Conservation (phyloP, 2,329 filamentous ascomycete species). For the Aspergillus sp. region DNA sequence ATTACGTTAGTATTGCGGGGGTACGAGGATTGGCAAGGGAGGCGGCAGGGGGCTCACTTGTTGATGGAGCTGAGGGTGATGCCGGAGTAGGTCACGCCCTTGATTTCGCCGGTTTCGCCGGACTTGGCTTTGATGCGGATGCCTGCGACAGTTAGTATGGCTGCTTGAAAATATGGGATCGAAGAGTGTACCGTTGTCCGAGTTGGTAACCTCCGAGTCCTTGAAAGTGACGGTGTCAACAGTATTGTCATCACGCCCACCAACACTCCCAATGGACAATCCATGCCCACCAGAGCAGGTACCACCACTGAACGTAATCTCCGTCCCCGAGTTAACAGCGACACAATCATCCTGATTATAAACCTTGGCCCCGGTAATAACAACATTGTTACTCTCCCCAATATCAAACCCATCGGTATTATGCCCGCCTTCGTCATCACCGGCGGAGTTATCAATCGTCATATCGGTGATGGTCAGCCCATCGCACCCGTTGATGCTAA, state of each 20-base stretch:
- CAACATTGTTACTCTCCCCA: slow-evolving; percentile 51
- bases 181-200: slow-evolving; percentile 51
- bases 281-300: slow-evolving; percentile 51
- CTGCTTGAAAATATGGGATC: neutral
- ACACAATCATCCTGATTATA: slow-evolving; percentile 66
- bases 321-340: slow-evolving; percentile 61
- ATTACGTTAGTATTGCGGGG: neutral
- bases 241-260: slow-evolving; percentile 58
- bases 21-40: neutral
- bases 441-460: slow-evolving; percentile 63
- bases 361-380: slow-evolving; percentile 56
- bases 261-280: slow-evolving; percentile 64
- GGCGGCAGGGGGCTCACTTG: slow-evolving; percentile 32
- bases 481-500: slow-evolving; percentile 50
- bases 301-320: slow-evolving; percentile 36
- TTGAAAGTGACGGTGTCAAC: slow-evolving; percentile 60
- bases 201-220: slow-evolving; percentile 55
- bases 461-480: slow-evolving; percentile 56
- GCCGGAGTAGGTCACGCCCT: slow-evolving; percentile 56
- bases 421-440: slow-evolving; percentile 51
- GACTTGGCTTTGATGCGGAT: slow-evolving; percentile 63
- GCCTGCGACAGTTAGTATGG: neutral
- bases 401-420: slow-evolving; percentile 58
- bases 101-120: slow-evolving; percentile 57
- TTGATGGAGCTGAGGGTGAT: slow-evolving; percentile 38